These are phyloP conservation scores for Fusarium subglutinans DNA, from an alignment of 2,329 filamentous ascomycete species.

Conservation along the genomic window DNA sequence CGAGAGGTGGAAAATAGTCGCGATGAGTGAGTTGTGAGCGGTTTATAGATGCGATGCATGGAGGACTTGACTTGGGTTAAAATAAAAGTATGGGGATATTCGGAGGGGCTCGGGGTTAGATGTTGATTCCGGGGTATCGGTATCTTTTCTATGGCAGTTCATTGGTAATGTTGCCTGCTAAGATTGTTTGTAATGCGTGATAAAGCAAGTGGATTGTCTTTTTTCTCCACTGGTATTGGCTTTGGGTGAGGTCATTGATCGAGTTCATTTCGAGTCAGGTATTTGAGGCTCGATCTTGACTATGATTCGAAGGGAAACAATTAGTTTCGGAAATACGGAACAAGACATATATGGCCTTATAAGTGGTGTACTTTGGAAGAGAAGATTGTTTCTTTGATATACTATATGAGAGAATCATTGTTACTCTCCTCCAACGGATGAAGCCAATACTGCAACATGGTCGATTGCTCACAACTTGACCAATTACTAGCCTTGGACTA, in stretches of 20 bases:
- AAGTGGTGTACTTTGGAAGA: background rate
- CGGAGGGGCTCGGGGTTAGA: constrained; percentile 1
- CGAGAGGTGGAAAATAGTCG: constrained; percentile 12
- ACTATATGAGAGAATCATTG: background rate
- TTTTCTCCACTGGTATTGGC: constrained; percentile 16
- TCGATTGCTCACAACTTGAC: background rate
- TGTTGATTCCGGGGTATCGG: constrained; percentile 2
- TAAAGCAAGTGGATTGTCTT: constrained; percentile 28
- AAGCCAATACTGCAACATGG: background rate
- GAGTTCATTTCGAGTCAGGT: background rate
- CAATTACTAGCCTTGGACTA: no score
- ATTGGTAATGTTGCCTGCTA: constrained; percentile 7
- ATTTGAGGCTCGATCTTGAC: background rate
- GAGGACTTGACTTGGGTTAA: background rate
- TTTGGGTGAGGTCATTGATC: constrained; percentile 16
- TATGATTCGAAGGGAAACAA: background rate
- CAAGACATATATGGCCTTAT: background rate
- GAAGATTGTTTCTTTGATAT: background rate
- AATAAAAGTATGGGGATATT: constrained; percentile 7
- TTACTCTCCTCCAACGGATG: no score
- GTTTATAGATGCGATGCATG: constrained; percentile 8
- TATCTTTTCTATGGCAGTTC: background rate
- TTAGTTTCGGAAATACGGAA: background rate
- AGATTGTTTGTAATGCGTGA: constrained; percentile 29
- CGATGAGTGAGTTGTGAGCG: constrained; percentile 4